Evolutionary conservation across 2,329 filamentous ascomycete genomes (phyloP), one percentile per base, ranked within the genome.

Genomic region (Raffaelea arxii): DNA sequence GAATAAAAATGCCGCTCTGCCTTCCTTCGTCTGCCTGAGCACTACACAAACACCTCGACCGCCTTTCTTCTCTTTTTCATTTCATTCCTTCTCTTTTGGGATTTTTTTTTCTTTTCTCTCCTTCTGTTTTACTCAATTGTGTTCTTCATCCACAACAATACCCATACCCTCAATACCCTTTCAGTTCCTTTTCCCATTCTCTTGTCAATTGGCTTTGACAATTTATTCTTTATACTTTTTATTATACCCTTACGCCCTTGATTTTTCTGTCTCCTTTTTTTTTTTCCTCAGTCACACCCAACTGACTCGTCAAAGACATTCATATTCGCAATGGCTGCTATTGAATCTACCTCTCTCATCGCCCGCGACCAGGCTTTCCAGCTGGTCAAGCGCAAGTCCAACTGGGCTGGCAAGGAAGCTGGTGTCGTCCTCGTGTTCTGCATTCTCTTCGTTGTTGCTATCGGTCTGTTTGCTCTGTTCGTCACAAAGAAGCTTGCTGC

Each of bases 391-490:
- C 71, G 70, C 51, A n/a, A n/a, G n/a, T 70, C 74, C 63, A 77
- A 80, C 67, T 82, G 75, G 73, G 75, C 78, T 22, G 54, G 62
- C 50, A 56, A 62, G 25, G 74, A 82, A 57, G 69, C 73, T 39
- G 78, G 78, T 61, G 76, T 81, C 51, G 68, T 82, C 43, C 65
- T 81, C 53, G 78, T 82, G 47, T 78, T 82, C 62, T 69, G 65
- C 61, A 77, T 82, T 54, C 67, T 80, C 60, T 75, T 75, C 56
- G 55, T 78, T 50, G 72, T 82, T 53, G 68, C 51, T 35, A 47
- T 71, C 50, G 70, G 76, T 23, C 58, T 82, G 42, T 51, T 71
- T 46, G 55, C 57, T 43, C 65, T 82, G 36, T 71, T 74, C 57
- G 55, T 74, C 51, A 42, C 50, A 57, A 63, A 61, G 56, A 58